phyloP scores from a whole-genome alignment of 1,139 yeast species.

The Pichia sp. region DNA sequence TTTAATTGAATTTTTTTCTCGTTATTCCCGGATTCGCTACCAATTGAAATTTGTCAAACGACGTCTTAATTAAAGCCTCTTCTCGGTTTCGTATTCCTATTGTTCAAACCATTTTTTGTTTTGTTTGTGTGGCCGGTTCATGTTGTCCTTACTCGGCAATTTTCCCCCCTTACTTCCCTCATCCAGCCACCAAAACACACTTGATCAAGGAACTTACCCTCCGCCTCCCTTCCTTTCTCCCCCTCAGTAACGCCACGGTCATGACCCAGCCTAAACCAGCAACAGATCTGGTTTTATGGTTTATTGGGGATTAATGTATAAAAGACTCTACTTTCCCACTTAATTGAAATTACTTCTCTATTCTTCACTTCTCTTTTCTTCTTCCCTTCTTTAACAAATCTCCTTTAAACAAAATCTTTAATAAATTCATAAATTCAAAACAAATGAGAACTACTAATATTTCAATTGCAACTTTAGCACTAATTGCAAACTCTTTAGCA shows the following conservation, averaged over 20 bases:
- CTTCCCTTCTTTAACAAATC: neutral
- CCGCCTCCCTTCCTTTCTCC: neutral
- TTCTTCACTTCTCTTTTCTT: conserved; percentile 3
- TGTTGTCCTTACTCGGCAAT: neutral
- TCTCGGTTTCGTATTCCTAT: too few species aligned
- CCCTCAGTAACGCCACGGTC: too few species aligned
- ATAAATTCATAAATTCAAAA: conserved; percentile 3
- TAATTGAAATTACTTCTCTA: neutral
- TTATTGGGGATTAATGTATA: too few species aligned
- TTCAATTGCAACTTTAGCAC: conserved; percentile 17
- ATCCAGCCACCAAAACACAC: neutral
- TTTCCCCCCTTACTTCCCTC: neutral
- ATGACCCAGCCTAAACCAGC: too few species aligned
- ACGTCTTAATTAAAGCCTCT: too few species aligned
- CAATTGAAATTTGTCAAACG: too few species aligned
- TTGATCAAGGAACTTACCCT: neutral
- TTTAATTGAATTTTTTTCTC: too few species aligned
- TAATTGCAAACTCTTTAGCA: conserved; percentile 48
- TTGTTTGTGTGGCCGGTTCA: too few species aligned
- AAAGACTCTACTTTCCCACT: neutral
- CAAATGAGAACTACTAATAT: conserved; percentile 17
- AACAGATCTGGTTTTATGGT: neutral
- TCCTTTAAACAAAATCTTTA: conserved; percentile 4
- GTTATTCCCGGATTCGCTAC: too few species aligned
- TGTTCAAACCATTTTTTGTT: too few species aligned